Percentiles rank a stretch among this genome's conserved stretches.
These are phyloP conservation scores for Aspergillus chevalieri DNA, from an alignment of 2,329 filamentous ascomycete species.

Conservation along the genomic window DNA sequence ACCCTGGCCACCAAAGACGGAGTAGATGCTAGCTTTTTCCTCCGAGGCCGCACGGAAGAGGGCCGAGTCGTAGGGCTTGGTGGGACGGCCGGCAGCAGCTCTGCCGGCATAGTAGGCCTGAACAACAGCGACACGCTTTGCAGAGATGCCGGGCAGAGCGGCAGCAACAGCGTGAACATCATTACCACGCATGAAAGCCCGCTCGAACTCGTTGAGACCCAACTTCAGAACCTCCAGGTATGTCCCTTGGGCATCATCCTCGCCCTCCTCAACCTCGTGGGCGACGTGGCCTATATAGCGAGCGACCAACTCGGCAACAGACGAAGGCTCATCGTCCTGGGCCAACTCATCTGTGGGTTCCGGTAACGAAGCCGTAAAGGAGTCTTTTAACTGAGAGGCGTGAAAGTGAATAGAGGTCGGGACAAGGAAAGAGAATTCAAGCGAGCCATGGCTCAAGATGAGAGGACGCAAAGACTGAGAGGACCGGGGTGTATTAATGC, in stretches of 20 bases:
- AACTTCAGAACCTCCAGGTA: conserved; percentile 91
- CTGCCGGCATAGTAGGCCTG: conserved; percentile 88
- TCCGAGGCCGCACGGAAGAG: conserved; percentile 83
- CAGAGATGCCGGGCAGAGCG: conserved; percentile 77
- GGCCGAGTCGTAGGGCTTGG: conserved; percentile 89
- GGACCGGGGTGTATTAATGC: conserved; percentile 92
- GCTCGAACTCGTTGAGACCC: conserved; percentile 91
- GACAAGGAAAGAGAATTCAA: conserved; percentile 93
- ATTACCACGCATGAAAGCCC: conserved; percentile 87
- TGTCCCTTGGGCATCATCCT: conserved; percentile 80
- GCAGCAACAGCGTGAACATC: conserved; percentile 90
- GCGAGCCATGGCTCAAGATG: conserved; percentile 82
- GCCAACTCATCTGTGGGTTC: conserved; percentile 93
- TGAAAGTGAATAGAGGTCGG: conserved; percentile 94
- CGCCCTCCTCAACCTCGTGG: conserved; percentile 81
- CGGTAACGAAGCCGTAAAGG: conserved; percentile 78
- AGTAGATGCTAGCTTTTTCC: conserved; percentile 77
- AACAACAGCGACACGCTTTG: conserved; percentile 87
- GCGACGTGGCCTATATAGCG: conserved; percentile 90
- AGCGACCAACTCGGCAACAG: conserved; percentile 82
- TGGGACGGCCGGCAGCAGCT: conserved; percentile 72
- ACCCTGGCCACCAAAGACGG: conserved; percentile 92
- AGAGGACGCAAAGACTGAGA: conserved; percentile 88
- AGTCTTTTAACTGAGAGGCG: conserved; percentile 87
- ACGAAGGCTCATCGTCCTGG: conserved; percentile 98